Evolutionary conservation across 2,329 filamentous ascomycete genomes (phyloP).

Genomic region (Fusarium penzigii): DNA sequence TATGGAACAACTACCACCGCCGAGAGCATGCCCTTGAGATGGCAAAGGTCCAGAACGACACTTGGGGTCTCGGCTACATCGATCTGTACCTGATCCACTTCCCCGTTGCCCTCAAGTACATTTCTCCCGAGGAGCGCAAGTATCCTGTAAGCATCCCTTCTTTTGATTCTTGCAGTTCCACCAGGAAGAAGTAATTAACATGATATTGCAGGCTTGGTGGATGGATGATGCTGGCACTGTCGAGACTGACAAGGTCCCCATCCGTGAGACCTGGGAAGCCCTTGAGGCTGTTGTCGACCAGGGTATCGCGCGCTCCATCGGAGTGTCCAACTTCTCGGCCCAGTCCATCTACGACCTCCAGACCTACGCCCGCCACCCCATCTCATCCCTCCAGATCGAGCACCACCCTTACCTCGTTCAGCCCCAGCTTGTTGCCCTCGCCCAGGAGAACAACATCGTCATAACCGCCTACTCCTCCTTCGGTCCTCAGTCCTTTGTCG

Average conservation of each 20-base stretch:
- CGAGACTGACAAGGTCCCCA: slow-evolving; percentile 60
- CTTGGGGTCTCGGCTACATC: slow-evolving; percentile 84
- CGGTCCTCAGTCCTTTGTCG: slow-evolving; percentile 52
- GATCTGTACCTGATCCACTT: slow-evolving; percentile 83
- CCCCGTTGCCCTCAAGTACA: slow-evolving; percentile 46
- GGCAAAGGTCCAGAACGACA: slow-evolving; percentile 69
- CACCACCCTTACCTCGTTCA: slow-evolving; percentile 70
- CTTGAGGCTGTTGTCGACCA: slow-evolving; percentile 71
- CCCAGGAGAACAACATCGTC: slow-evolving; percentile 56
- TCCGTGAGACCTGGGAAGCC: slow-evolving; percentile 77
- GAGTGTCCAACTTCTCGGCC: slow-evolving; percentile 74
- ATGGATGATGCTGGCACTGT: slow-evolving; percentile 48
- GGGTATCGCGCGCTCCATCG: slow-evolving; percentile 69
- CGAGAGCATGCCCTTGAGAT: slow-evolving; percentile 72
- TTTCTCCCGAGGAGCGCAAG: slow-evolving; percentile 41
- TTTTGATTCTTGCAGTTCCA: not conserved
- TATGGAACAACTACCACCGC: slow-evolving; percentile 89
- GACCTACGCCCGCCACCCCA: slow-evolving; percentile 55
- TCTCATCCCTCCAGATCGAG: slow-evolving; percentile 65
- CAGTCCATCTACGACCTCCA: slow-evolving; percentile 61
- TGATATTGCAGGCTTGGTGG: slow-evolving; percentile 32
- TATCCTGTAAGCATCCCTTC: slow-evolving; percentile 34
- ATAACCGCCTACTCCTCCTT: slow-evolving; percentile 69
- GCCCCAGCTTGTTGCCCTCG: slow-evolving; percentile 55
- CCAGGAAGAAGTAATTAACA: not conserved